A percentile compares a stretch with the other conserved stretches of the same genome.
Conservation (phyloP, 495 filamentous ascomycete species). For the Xylaria curta region DNA sequence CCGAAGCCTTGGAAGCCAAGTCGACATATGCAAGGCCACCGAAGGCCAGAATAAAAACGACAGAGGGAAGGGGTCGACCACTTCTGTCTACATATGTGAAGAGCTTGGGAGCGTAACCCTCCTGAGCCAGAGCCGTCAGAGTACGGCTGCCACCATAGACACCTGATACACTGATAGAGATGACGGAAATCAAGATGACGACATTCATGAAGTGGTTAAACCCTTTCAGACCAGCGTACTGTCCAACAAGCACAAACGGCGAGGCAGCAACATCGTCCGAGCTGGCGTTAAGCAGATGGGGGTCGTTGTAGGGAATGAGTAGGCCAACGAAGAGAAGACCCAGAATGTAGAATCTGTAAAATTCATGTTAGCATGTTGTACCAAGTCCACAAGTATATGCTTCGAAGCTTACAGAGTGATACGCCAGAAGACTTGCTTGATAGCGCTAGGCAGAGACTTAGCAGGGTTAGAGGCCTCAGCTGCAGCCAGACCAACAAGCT, state of each 20-base stretch:
- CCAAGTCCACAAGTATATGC: not conserved
- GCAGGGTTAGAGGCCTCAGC: constrained; percentile 71
- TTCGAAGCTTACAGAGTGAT: constrained; percentile 52
- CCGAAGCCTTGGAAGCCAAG: constrained; percentile 49
- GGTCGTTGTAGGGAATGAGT: constrained; percentile 66
- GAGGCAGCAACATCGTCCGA: constrained; percentile 65
- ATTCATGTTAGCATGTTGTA: not conserved
- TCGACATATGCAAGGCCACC: constrained; percentile 64
- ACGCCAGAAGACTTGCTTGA: constrained; percentile 79
- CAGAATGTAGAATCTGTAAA: constrained; percentile 68
- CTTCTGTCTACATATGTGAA: constrained; percentile 65
- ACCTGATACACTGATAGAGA: constrained; percentile 70
- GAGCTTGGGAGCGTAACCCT: constrained; percentile 62
- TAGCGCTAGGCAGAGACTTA: constrained; percentile 68
- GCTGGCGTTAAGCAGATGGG: constrained; percentile 58
- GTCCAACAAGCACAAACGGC: constrained; percentile 76
- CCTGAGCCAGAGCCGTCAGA: constrained; percentile 66
- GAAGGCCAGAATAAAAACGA: constrained; percentile 52
- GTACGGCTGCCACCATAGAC: constrained; percentile 74
- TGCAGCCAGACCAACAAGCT: constrained; percentile 75
- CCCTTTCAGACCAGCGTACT: constrained; percentile 67
- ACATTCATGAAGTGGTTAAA: constrained; percentile 77
- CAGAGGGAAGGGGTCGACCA: constrained; percentile 62
- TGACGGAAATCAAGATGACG: constrained; percentile 72
- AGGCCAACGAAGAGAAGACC: constrained; percentile 76